Conservation (phyloP, 495 filamentous ascomycete species). For the Cercophora scortea region DNA sequence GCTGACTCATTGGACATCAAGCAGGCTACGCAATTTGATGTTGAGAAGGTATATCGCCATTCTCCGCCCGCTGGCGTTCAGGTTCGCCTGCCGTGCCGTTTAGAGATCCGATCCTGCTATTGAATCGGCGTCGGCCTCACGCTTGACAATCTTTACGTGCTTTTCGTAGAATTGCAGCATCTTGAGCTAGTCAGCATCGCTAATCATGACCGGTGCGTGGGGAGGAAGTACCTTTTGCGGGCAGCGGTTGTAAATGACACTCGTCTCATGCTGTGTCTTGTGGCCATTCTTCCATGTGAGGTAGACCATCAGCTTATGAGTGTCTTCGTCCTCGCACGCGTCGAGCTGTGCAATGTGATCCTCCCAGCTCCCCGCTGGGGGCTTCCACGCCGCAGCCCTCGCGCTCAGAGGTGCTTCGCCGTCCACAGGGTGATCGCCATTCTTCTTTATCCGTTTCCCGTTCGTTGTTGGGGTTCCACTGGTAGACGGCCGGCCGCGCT, state of each 20-base stretch:
- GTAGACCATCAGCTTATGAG: slow-evolving; percentile 40
- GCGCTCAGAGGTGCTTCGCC: slow-evolving; percentile 28
- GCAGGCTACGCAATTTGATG: no score
- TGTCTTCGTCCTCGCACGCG: slow-evolving; percentile 46
- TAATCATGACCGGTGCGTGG: neutral
- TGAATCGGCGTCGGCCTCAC: slow-evolving; percentile 16
- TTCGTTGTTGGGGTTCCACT: slow-evolving; percentile 19
- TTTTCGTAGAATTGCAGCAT: slow-evolving; percentile 56
- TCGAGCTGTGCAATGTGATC: slow-evolving; percentile 47
- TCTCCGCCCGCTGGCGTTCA: no score
- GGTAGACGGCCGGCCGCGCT: slow-evolving; percentile 34
- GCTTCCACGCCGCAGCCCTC: slow-evolving; percentile 36
- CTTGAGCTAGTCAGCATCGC: slow-evolving; percentile 20
- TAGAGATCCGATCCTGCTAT: neutral
- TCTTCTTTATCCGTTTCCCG: slow-evolving; percentile 28
- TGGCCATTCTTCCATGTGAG: slow-evolving; percentile 49
- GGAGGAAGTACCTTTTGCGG: slow-evolving; percentile 46
- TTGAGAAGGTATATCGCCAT: no score
- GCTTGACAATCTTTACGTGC: slow-evolving; percentile 43
- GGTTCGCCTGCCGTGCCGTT: no score
- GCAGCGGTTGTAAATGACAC: slow-evolving; percentile 47
- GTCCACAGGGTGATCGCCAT: slow-evolving; percentile 27
- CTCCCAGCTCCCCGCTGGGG: slow-evolving; percentile 51
- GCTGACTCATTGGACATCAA: no score
- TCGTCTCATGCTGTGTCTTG: slow-evolving; percentile 52